phyloP scores from a whole-genome alignment of 2,329 filamentous ascomycete genomes.

The Erysiphe pulchra region DNA sequence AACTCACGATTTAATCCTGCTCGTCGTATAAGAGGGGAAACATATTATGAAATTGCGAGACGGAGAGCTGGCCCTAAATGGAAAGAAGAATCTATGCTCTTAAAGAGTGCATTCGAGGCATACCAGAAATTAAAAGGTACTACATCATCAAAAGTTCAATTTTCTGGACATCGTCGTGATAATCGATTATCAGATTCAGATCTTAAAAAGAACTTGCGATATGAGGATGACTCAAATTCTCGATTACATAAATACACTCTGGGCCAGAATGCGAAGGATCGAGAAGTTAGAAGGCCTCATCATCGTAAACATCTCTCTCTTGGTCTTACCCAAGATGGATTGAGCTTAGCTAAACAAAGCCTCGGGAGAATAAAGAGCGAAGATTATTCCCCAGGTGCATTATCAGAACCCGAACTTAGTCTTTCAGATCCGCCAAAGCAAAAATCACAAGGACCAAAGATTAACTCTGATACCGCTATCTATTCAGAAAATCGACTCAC shows the following conservation, averaged over 20 bases:
- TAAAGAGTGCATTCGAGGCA: slow-evolving; percentile 51
- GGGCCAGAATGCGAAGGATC: slow-evolving; percentile 6
- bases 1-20: slow-evolving; percentile 65
- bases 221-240: slow-evolving; percentile 7
- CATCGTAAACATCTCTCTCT: slow-evolving; percentile 5
- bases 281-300: slow-evolving; percentile 5
- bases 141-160: slow-evolving; percentile 22
- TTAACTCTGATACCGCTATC: slow-evolving; percentile 26
- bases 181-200: slow-evolving; percentile 13
- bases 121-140: slow-evolving; percentile 26
- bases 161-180: slow-evolving; percentile 20
- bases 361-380: slow-evolving; percentile 30
- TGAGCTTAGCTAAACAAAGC: slow-evolving; percentile 15
- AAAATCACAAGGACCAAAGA: slow-evolving; percentile 22
- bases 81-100: slow-evolving; percentile 61
- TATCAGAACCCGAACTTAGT: slow-evolving; percentile 10
- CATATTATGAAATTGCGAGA: slow-evolving; percentile 70
- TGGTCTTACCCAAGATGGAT: slow-evolving; percentile 6
- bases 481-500: slow-evolving; percentile 22
- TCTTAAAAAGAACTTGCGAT: slow-evolving; percentile 3
- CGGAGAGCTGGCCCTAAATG: slow-evolving; percentile 66
- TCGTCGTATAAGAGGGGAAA: slow-evolving; percentile 43
- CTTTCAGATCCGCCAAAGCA: slow-evolving; percentile 19
- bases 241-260: slow-evolving; percentile 9
- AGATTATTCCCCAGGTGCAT: slow-evolving; percentile 3